Evolutionary conservation across 1,284 basidiomycete genomes (phyloP), one percentile per base, ranked within the genome.

Genomic region (Boletus sp.): DNA sequence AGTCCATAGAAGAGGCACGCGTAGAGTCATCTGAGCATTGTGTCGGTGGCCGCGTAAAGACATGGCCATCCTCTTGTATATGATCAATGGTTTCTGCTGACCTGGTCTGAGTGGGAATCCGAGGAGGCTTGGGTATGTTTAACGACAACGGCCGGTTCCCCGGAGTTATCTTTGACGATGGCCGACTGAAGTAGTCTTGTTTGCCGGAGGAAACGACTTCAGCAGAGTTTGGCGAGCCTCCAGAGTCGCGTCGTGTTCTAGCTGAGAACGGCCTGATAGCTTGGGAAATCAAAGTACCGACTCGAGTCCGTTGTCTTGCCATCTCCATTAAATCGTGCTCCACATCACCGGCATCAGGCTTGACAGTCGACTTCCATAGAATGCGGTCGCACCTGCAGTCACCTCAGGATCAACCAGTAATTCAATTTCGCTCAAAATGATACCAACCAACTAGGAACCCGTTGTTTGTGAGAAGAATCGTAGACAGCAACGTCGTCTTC

Each of bases 361-460:
- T 61, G 17, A 86, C 72, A 0, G 82, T 88, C 1, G 83, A 76
- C 63, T 88, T 90, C 80, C 80, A 89, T 4, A 90, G 66, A 43
- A 90, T 87, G 17, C 87, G 78, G 58, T 90, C 87, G 57, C 87
- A 90, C 84, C 84, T 86, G 48, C 34, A 26, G 49, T 16, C 22
- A 22, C 20, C 25, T 38, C 26, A 27, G 7, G 37, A 41, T 59
- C 30, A 51, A 49, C 30, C 33, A 41, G 16, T 19, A 17, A 22
- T 2, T 29, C 9, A 2, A 37, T 33, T 20, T 27, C 23, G 34
- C 41, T 17, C 50, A 33, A 39, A n/a, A 42, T 16, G 22, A 45
- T 36, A 48, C 53, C 49, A 52, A 86, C 87, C 88, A 90, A 59
- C 86, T 88, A 3, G 87, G 87, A 25, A 90, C 87, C n/a, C 87